Evolutionary conservation across 2,329 filamentous ascomycete species (phyloP).

Genomic region (Pseudogymnoascus destructans): DNA sequence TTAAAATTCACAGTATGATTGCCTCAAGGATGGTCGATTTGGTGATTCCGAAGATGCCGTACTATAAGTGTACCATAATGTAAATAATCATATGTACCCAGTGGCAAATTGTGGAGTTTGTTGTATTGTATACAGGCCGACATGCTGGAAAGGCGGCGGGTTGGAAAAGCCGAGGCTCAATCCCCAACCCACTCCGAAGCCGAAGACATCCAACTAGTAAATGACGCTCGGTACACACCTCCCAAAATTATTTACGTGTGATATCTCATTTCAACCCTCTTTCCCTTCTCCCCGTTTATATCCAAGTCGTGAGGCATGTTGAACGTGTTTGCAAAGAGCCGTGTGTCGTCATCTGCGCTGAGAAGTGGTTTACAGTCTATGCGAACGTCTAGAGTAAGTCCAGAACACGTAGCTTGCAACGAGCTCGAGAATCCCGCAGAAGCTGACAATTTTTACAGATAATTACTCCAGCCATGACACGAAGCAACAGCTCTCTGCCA

Average conservation of each 20-base stretch:
- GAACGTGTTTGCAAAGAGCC: conserved; percentile 24
- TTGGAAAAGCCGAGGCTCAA: conserved; percentile 8
- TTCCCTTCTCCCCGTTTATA: conserved; percentile 10
- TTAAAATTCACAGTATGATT: background rate
- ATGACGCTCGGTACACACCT: conserved; percentile 8
- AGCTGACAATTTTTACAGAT: conserved; percentile 3
- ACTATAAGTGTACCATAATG: background rate
- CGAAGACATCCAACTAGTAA: conserved; percentile 1
- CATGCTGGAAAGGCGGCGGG: background rate
- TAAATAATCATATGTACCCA: background rate
- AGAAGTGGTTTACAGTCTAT: conserved; percentile 22
- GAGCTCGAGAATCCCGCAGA: background rate
- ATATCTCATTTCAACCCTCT: conserved; percentile 9
- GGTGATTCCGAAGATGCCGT: background rate
- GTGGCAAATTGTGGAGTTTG: background rate
- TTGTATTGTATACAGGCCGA: background rate
- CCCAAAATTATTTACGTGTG: conserved; percentile 6
- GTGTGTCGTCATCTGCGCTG: conserved; percentile 24
- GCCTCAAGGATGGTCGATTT: background rate
- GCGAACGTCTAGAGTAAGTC: conserved; percentile 20
- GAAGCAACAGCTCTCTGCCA: conserved; percentile 46
- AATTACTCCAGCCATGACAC: conserved; percentile 41
- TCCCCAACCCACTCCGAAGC: background rate
- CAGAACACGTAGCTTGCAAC: background rate
- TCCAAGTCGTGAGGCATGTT: conserved; percentile 22